Base-by-base conservation (phyloP, 2,329 filamentous ascomycete species). In the Aspergillaceae sp. region DNA sequence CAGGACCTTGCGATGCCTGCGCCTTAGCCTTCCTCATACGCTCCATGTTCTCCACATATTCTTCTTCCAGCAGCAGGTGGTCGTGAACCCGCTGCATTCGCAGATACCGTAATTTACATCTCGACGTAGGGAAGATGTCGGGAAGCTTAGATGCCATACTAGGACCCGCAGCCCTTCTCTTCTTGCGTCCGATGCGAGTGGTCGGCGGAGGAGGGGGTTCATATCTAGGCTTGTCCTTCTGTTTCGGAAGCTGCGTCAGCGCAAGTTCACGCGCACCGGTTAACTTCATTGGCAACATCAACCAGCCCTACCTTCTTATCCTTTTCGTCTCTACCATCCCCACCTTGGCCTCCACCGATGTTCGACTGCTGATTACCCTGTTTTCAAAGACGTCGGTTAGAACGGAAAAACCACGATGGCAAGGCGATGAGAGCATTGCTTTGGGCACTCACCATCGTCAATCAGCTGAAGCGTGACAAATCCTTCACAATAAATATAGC, bases 201-300 rank as follows among this genome's bases (percentile, higher is more conserved):
- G 92, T 98, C 53, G 92, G 92, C 63, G 91, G 85, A 70, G 92
- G 92, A 58, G 92, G 92, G 55, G 92, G 92, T 72, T 98, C 92
- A 77, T 98, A 98, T 86, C 95, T 97, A 66, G 92, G 92, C 84
- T 98, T 98, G 53, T 98, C 91, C 80, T 98, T 97, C 91, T 95
- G 62, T 19, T 33, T 47, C 50, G 43, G n/a, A 32, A 36, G 46
- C 45, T 51, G 40, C 49, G 49, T 58, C 34, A 55, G 55, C 44
- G 46, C 19, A n/a, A 48, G 46, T 49, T 35, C 42, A 26, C 40
- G 19, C 19, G 19, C 19, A 19, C 19, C 19, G 19, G 19, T 19
- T 19, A 30, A 33, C 40, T 11, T 9, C 9, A 33, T 32, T 10
- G 10, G 38, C 27, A 11, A 11, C 47, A 41, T 29, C 30, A 10